Evolutionary conservation across 768 basidiomycete genomes (phyloP).

Genomic region (Phaeotremella skinneri): DNA sequence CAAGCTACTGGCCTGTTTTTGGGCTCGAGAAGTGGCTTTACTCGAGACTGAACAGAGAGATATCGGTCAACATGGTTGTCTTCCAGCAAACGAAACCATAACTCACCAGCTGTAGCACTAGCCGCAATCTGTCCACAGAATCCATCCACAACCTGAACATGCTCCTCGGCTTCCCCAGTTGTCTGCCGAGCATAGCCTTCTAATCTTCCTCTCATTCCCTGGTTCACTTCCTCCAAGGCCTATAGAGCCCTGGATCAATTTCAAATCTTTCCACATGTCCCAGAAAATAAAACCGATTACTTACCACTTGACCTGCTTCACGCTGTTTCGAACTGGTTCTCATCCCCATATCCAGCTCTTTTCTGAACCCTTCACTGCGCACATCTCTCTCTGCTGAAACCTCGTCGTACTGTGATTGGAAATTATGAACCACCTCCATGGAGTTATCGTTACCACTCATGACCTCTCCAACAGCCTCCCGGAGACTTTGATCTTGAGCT

Average conservation of each 20-base stretch:
- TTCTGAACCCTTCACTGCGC: conserved; percentile 56
- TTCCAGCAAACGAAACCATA: neutral
- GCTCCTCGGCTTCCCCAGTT: conserved; percentile 16
- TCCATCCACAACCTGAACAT: conserved; percentile 27
- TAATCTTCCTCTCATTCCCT: conserved; percentile 17
- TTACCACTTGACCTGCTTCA: conserved; percentile 23
- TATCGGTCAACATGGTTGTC: neutral
- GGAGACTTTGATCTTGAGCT: conserved; percentile 66
- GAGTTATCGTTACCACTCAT: conserved; percentile 61
- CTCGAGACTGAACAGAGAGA: conserved; percentile 5
- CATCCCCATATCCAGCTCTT: conserved; percentile 42
- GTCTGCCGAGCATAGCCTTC: conserved; percentile 23
- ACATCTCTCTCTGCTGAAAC: conserved; percentile 55
- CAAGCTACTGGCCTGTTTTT: conserved; percentile 17
- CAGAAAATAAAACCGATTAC: too few relatives aligned
- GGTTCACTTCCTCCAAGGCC: conserved; percentile 23
- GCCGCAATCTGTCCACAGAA: conserved; percentile 25
- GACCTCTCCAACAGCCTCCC: conserved; percentile 60
- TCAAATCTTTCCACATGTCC: neutral
- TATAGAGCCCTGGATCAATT: conserved; percentile 2
- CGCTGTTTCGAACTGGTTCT: conserved; percentile 23
- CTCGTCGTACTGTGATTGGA: conserved; percentile 52
- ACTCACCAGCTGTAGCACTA: conserved; percentile 26
- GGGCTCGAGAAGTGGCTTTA: conserved; percentile 13
- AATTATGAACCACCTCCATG: conserved; percentile 58